phyloP scores from a whole-genome alignment of 225 moss, liverwort and hornwort species.

The Lunularia cruciata region DNA sequence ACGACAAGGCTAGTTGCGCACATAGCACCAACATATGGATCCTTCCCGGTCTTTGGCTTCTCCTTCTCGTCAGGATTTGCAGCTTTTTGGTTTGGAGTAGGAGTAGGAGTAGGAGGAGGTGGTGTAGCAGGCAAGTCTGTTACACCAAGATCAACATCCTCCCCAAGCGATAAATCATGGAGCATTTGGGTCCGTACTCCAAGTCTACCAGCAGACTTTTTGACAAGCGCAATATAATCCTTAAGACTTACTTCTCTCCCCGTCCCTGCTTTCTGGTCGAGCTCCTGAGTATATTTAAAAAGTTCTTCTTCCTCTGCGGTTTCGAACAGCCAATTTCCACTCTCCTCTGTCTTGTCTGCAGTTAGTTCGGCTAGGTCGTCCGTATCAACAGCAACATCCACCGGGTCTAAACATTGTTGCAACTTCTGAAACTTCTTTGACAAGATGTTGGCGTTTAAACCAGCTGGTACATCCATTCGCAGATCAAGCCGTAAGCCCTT shows the following conservation, averaged over 20 bases:
- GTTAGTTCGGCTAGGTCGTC: slow-evolving; percentile 29
- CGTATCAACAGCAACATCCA: slow-evolving; percentile 47
- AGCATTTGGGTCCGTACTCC: slow-evolving; percentile 50
- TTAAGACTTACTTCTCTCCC: slow-evolving; percentile 28
- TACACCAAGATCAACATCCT: slow-evolving; percentile 55
- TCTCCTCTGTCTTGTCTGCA: slow-evolving; percentile 5
- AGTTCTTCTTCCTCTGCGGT: slow-evolving; percentile 39
- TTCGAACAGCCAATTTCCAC: slow-evolving; percentile 42
- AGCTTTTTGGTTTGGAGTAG: slow-evolving; percentile 17
- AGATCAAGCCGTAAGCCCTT: slow-evolving; percentile 8
- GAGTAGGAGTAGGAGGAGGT: slow-evolving; percentile 21
- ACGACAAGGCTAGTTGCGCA: slow-evolving; percentile 70
- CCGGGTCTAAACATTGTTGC: slow-evolving; percentile 10
- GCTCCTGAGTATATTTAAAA: slow-evolving; percentile 36
- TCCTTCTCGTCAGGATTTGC: slow-evolving; percentile 24
- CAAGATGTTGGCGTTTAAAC: slow-evolving; percentile 3
- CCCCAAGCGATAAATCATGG: slow-evolving; percentile 61
- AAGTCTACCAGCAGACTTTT: slow-evolving; percentile 39
- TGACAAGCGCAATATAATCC: slow-evolving; percentile 41
- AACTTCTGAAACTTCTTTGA: background rate
- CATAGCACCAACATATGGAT: slow-evolving; percentile 50
- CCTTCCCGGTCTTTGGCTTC: slow-evolving; percentile 12
- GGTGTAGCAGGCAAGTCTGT: slow-evolving; percentile 36
- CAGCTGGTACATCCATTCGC: background rate
- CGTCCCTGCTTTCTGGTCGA: slow-evolving; percentile 15